Percentiles rank a stretch among this genome's conserved stretches.
Conservation (phyloP, 805 yeast species). For the Nakazawaea ishiwadae region DNA sequence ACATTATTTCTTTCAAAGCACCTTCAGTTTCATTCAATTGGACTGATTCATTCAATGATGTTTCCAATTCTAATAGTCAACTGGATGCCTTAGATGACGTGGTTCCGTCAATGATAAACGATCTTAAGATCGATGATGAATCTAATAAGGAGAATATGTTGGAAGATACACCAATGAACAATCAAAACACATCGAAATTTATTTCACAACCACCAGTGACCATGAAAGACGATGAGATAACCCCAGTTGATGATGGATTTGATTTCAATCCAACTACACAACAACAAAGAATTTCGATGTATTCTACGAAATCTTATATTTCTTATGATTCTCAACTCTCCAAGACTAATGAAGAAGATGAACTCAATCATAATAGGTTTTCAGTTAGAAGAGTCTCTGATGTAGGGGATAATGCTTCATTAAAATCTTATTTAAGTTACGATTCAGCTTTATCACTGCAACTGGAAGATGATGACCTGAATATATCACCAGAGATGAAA, state of each 20-base stretch:
- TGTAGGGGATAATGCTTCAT: conserved; percentile 31
- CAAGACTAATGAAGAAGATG: neutral
- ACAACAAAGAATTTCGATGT: conserved; percentile 4
- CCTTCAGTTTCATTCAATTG: conserved; percentile 32
- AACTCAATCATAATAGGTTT: conserved; percentile 13
- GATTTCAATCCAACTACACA: conserved; percentile 1
- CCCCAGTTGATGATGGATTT: conserved; percentile 7
- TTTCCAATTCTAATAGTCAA: conserved; percentile 11
- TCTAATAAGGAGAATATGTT: neutral
- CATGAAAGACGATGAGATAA: neutral
- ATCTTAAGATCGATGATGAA: conserved; percentile 6
- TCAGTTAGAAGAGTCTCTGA: conserved; percentile 29
- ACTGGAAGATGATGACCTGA: neutral
- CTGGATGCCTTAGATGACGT: conserved; percentile 10
- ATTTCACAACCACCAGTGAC: neutral
- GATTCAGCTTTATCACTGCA: conserved; percentile 47
- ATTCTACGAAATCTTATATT: conserved; percentile 10
- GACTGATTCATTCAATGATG: conserved; percentile 27
- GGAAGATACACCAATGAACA: neutral
- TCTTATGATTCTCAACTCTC: conserved; percentile 11
- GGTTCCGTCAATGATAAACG: conserved; percentile 14
- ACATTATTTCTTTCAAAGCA: conserved; percentile 22
- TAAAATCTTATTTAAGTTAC: conserved; percentile 52
- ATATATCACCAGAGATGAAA: conserved; percentile 6
- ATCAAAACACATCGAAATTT: neutral